These are phyloP conservation scores for Euphrasia confusa DNA, from an alignment of 257 asterid species.

Conservation along the genomic window DNA sequence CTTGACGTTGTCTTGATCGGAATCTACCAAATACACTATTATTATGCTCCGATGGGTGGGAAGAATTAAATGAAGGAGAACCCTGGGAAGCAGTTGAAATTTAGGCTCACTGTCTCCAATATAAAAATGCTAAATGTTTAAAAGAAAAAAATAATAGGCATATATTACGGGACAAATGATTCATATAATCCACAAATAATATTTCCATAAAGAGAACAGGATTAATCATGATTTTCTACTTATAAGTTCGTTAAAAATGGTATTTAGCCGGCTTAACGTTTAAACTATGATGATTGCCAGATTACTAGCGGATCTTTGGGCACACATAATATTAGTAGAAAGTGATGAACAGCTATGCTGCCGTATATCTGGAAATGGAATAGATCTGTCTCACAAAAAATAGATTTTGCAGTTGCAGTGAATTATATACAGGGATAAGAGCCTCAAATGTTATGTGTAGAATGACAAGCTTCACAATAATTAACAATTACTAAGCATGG, in stretches of 20 bases:
- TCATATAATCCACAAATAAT: background rate
- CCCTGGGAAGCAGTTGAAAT: slow-evolving; percentile 49
- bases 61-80: slow-evolving; percentile 49
- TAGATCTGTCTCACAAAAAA: background rate
- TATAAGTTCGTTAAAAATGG: background rate
- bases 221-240: slow-evolving; percentile 13
- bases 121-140: slow-evolving; percentile 8
- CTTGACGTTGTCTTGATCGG: slow-evolving; percentile 61
- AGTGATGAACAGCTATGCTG: background rate
- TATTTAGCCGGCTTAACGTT: slow-evolving; percentile 6
- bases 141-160: slow-evolving; percentile 7
- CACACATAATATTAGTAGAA: too few relatives aligned
- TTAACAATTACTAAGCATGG: slow-evolving; percentile 7
- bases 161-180: slow-evolving; percentile 10
- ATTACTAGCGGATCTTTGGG: slow-evolving; percentile 1
- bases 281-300: slow-evolving; percentile 4
- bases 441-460: slow-evolving; percentile 2
- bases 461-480: slow-evolving; percentile 15
- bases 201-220: slow-evolving; percentile 9
- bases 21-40: slow-evolving; percentile 83
- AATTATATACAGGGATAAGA: background rate
- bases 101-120: slow-evolving; percentile 19
- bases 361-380: slow-evolving; percentile 13
- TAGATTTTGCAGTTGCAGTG: background rate
- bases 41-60: slow-evolving; percentile 52